phyloP scores from a whole-genome alignment of 2,329 filamentous ascomycete species.

The Aureobasidium musti region DNA sequence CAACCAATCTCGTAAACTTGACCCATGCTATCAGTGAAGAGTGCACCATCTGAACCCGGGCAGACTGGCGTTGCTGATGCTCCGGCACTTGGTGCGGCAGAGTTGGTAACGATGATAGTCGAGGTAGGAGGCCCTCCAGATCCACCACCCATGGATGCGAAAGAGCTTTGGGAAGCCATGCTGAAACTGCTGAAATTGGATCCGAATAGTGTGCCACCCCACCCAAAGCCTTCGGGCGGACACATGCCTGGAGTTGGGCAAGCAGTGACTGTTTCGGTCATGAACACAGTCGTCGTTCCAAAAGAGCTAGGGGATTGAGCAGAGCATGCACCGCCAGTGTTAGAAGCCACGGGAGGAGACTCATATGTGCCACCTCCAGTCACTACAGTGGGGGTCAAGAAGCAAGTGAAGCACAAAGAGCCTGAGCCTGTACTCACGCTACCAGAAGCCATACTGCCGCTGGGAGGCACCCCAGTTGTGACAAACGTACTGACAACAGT shows the following conservation, averaged over 20 bases:
- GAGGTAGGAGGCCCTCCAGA: neutral
- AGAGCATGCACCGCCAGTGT: constrained; percentile 26
- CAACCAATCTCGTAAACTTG: constrained; percentile 38
- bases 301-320: constrained; percentile 30
- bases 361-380: constrained; percentile 15
- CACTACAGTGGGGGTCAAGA: constrained; percentile 36
- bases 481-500: constrained; percentile 20
- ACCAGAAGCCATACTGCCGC: neutral
- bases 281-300: constrained; percentile 40
- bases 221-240: constrained; percentile 31
- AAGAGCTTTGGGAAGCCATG: constrained; percentile 18
- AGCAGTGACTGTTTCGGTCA: constrained; percentile 39
- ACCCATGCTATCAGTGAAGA: constrained; percentile 36
- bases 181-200: constrained; percentile 24
- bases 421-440: constrained; percentile 21
- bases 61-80: constrained; percentile 35
- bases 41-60: constrained; percentile 34
- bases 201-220: constrained; percentile 21
- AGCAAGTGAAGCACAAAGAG: constrained; percentile 39
- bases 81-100: constrained; percentile 15
- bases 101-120: neutral
- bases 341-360: neutral
- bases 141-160: neutral
- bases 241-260: constrained; percentile 38
- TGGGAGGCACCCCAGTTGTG: constrained; percentile 11